Percentiles rank a stretch among this genome's conserved stretches.
Evolutionary conservation across 371 early-diverging fungal genomes (phyloP).

Genomic region (Mortierella sp.): DNA sequence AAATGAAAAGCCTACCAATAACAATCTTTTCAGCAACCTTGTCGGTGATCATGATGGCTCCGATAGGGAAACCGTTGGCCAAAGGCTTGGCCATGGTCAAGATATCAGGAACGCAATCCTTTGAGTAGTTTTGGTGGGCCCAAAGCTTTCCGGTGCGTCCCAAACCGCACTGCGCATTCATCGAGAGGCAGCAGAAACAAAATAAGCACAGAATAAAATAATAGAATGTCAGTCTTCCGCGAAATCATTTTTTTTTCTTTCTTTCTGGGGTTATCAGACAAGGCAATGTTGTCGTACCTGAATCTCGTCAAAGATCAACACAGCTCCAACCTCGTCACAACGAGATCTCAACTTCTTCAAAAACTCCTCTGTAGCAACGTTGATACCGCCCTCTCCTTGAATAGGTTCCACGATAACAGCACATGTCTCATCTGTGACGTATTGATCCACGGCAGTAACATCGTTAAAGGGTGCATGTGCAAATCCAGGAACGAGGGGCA

Average conservation of each 20-base stretch:
- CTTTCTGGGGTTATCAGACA: not conserved
- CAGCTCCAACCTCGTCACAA: conserved; percentile 85
- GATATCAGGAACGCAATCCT: conserved; percentile 88
- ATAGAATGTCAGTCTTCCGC: not conserved
- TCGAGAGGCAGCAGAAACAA: not conserved
- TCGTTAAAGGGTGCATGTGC: conserved; percentile 80
- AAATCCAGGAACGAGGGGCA: conserved; percentile 91
- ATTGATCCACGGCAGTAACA: conserved; percentile 63
- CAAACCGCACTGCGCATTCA: conserved; percentile 78
- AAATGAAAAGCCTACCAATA: conserved; percentile 58
- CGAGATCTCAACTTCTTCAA: conserved; percentile 78
- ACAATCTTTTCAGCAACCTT: conserved; percentile 85
- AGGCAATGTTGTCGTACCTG: conserved; percentile 66
- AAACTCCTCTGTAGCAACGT: conserved; percentile 77
- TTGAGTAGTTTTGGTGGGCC: conserved; percentile 82
- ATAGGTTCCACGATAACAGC: conserved; percentile 96
- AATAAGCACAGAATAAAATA: not conserved
- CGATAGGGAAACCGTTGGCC: conserved; percentile 97
- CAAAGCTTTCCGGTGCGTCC: conserved; percentile 94
- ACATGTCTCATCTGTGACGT: conserved; percentile 83
- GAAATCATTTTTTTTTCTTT: not conserved
- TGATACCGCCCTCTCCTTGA: conserved; percentile 97
- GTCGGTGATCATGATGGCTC: conserved; percentile 84
- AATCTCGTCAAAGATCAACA: conserved; percentile 96
- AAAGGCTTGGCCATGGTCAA: conserved; percentile 96